Evolutionary conservation across 805 yeast genomes (phyloP).

Genomic region (Schwanniomyces sp.): DNA sequence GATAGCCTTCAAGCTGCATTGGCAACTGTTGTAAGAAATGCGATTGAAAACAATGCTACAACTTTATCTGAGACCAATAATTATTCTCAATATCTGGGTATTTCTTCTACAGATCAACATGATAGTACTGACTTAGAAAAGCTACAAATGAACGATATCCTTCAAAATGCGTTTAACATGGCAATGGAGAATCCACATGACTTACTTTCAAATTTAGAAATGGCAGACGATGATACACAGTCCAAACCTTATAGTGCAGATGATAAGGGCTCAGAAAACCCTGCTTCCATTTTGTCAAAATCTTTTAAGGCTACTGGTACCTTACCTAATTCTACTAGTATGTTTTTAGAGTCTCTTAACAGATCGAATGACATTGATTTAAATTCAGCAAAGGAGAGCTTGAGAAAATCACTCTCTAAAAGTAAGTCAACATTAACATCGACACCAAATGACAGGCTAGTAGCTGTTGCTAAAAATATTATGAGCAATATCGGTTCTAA

Average conservation of each 20-base stretch:
- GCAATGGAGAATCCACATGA: slow-evolving; percentile 66
- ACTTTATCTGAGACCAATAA: not conserved
- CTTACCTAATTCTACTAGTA: slow-evolving; percentile 12
- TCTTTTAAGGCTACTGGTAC: slow-evolving; percentile 2
- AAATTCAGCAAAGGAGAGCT: not conserved
- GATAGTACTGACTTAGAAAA: slow-evolving; percentile 52
- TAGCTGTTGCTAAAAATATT: slow-evolving; percentile 10
- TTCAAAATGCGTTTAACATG: slow-evolving; percentile 75
- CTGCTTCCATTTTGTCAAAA: slow-evolving; percentile 1
- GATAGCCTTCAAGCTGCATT: slow-evolving; percentile 47
- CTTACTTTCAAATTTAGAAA: slow-evolving; percentile 37
- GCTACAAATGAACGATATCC: slow-evolving; percentile 61
- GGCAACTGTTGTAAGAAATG: slow-evolving; percentile 56
- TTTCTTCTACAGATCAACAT: slow-evolving; percentile 5
- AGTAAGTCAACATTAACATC: not conserved
- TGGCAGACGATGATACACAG: slow-evolving; percentile 17
- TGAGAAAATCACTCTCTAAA: not conserved
- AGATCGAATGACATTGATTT: slow-evolving; percentile 13
- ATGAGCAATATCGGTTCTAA: slow-evolving; percentile 6
- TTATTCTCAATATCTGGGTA: not conserved
- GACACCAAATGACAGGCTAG: slow-evolving; percentile 2
- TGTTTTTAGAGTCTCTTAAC: slow-evolving; percentile 13
- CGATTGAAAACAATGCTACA: slow-evolving; percentile 15
- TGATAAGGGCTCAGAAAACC: not conserved
- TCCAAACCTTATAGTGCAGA: slow-evolving; percentile 1